Conservation (phyloP, 305 asterid genomes). For the Fraxinus sp. region DNA sequence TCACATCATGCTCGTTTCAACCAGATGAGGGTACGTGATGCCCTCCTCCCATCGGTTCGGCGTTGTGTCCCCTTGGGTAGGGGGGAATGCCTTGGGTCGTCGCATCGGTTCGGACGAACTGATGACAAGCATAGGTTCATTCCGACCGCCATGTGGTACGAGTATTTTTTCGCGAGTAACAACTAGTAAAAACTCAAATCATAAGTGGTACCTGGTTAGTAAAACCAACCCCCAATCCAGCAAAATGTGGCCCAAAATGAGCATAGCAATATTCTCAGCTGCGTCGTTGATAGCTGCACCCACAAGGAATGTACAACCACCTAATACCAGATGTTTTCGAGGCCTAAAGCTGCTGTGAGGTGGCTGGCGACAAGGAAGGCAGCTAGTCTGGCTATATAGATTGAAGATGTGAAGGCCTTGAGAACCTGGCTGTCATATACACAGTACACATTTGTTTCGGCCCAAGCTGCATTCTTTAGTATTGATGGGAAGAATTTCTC, state of each 20-base stretch:
- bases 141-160: too few relatives aligned
- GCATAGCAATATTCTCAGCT: slow-evolving; percentile 19
- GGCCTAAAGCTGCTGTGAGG: background rate
- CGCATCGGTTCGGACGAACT: too few relatives aligned
- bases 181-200: too few relatives aligned
- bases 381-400: slow-evolving; percentile 2
- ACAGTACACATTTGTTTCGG: slow-evolving; percentile 16
- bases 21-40: too few relatives aligned
- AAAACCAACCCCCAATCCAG: slow-evolving; percentile 28
- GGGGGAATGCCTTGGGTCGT: too few relatives aligned
- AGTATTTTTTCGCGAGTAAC: too few relatives aligned
- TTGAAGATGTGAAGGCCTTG: slow-evolving; percentile 26
- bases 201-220: slow-evolving; percentile 20
- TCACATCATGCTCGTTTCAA: too few relatives aligned
- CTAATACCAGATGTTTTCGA: slow-evolving; percentile 21
- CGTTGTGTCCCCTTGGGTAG: too few relatives aligned
- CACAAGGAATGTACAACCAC: slow-evolving; percentile 7
- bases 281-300: slow-evolving; percentile 16
- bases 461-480: background rate
- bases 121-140: too few relatives aligned
- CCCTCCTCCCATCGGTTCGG: too few relatives aligned
- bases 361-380: background rate
- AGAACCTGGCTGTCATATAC: slow-evolving; percentile 19
- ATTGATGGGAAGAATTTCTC: slow-evolving; percentile 26
- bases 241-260: slow-evolving; percentile 21